Percentiles rank a stretch among this genome's conserved stretches.
phyloP scores from a whole-genome alignment of 805 yeast genomes.

The Yamadazyma paraphyllophila region DNA sequence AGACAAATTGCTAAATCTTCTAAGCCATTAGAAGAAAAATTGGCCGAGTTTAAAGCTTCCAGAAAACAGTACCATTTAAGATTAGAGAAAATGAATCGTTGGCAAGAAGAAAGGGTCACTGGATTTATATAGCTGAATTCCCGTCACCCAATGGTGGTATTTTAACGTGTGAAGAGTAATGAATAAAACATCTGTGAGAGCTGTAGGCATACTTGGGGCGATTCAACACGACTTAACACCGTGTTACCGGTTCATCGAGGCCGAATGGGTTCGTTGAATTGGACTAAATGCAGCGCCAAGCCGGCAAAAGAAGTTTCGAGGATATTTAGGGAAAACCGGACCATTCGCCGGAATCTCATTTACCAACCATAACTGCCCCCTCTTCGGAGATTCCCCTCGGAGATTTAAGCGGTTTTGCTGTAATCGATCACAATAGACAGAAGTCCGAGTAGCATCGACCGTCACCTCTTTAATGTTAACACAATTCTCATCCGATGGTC shows the following conservation, averaged over 20 bases:
- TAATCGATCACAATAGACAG: not conserved
- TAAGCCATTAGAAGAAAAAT: conserved; percentile 13
- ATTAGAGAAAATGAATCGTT: conserved; percentile 37
- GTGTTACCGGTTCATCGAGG: too few species aligned
- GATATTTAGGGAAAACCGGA: too few species aligned
- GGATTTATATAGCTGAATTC: conserved; percentile 33
- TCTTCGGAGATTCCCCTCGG: conserved; percentile 1
- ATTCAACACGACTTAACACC: too few species aligned
- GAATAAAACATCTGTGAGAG: not conserved
- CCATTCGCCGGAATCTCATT: not conserved
- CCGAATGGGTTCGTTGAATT: too few species aligned
- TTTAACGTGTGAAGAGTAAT: not conserved
- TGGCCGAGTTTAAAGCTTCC: conserved; percentile 19
- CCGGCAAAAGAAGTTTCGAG: too few species aligned
- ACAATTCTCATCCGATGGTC: too few species aligned
- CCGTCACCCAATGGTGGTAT: too few species aligned
- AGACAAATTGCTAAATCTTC: conserved; percentile 13
- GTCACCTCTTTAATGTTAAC: too few species aligned
- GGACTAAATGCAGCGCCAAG: too few species aligned
- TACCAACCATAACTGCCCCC: not conserved
- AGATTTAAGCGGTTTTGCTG: not conserved
- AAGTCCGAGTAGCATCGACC: not conserved
- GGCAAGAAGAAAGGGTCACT: conserved; percentile 44
- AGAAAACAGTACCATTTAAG: conserved; percentile 30
- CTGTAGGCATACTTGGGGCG: too few species aligned